Base-by-base conservation (phyloP, 1,139 yeast genomes). In the Lizanozyma gosingica region DNA sequence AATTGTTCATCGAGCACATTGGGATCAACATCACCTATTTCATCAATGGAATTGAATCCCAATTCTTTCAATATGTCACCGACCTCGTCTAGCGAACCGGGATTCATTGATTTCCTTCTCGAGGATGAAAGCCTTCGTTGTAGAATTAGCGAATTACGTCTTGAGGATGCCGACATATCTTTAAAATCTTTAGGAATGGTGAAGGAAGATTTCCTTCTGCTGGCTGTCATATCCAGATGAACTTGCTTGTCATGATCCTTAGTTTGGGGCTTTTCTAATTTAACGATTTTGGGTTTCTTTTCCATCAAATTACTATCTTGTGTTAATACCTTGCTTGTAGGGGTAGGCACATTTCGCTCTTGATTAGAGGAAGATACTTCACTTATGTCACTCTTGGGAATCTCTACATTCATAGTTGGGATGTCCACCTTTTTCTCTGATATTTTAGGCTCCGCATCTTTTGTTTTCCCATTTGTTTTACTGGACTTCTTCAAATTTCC, bases 11-110 rank as follows among this genome's bases (percentile, higher is more conserved):
- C 73, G 9, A 67, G 54, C 17, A 56, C 45, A 3, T 59, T 68
- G 3, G 63, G 55, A 35, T 59, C 62, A 34, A 62, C 67, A 41
- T 64, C 67, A 36, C 59, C 66, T 4, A 62, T 57, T 17, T 60
- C 69, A 40, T 62, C 67, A 34, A 67, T 58, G 3, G 65, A 57
- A n/a, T 59, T 51, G 2, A 63, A 65, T 2, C 70, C 71, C 35
- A 68, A 53, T 44, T 67, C 73, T 35, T 57, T 55, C 35, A 69
- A 51, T 15, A 69, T 57, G 36, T 66, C 67, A 41, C 54, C 59
- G 34, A 69, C 60, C 51, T 69, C 75, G 40, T 67, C 73, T 42
- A 57, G 60, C 8, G 72, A 62, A 2, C 67, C 66, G 35, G 64
- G 52, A 4, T 72, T 71, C 35, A 63, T 49, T 14, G 73, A 65